A percentile compares a stretch with the other conserved stretches of the same genome.
Conservation (phyloP, 164 flowering plant genomes). For the Umbilicus rupestris region DNA sequence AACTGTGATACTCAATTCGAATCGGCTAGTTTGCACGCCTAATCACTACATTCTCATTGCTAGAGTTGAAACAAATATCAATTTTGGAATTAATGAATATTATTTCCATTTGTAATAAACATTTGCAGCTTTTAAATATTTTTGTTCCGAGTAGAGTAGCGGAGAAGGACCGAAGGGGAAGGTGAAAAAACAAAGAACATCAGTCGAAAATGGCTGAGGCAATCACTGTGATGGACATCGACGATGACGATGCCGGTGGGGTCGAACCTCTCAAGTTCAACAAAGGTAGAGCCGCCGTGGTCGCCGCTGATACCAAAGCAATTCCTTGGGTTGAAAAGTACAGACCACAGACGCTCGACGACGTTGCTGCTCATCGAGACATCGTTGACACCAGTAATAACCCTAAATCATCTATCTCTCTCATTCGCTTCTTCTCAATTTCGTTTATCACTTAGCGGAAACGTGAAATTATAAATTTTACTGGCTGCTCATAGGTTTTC, state of each 20-base stretch:
- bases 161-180: too few relatives aligned
- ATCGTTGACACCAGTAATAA: slow-evolving; percentile 74
- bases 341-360: slow-evolving; percentile 95
- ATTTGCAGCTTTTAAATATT: too few relatives aligned
- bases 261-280: slow-evolving; percentile 15
- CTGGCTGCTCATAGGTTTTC: neutral
- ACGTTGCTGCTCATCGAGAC: slow-evolving; percentile 97
- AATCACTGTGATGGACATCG: slow-evolving; percentile 51
- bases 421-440: slow-evolving; percentile 11
- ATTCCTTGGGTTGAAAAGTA: slow-evolving; percentile 96
- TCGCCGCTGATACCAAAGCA: slow-evolving; percentile 25
- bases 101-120: too few relatives aligned
- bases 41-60: too few relatives aligned
- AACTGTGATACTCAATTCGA: too few relatives aligned
- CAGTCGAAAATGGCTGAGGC: slow-evolving; percentile 27
- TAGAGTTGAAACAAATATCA: too few relatives aligned
- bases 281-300: slow-evolving; percentile 48
- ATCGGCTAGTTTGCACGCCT: too few relatives aligned
- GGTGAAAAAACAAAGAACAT: too few relatives aligned
- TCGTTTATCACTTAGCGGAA: neutral
- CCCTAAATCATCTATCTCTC: neutral
- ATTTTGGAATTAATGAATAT: too few relatives aligned
- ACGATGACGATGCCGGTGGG: slow-evolving; percentile 21
- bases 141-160: too few relatives aligned
- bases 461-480: too few relatives aligned